These are phyloP conservation scores for Verticillium dahliae DNA, from an alignment of 2,329 filamentous ascomycete genomes.

Conservation along the genomic window DNA sequence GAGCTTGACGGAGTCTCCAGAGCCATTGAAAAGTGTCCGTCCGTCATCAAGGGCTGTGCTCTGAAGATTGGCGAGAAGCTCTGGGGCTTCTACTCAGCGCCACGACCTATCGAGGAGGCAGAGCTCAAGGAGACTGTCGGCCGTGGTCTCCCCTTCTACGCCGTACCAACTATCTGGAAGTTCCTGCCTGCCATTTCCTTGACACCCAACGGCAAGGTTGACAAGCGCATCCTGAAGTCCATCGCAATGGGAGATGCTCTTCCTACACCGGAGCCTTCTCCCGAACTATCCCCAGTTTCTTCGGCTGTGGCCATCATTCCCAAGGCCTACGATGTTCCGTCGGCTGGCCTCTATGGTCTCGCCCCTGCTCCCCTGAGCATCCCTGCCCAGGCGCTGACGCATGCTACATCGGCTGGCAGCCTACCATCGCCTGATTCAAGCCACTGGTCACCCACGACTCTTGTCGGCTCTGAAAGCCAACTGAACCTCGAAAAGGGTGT, in stretches of 20 bases:
- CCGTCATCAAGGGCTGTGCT: slow-evolving; percentile 39
- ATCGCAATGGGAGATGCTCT: slow-evolving; percentile 16
- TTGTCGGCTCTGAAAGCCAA: neutral
- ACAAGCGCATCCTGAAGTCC: slow-evolving; percentile 38
- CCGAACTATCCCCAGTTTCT: neutral
- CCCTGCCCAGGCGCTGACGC: neutral
- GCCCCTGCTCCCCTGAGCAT: neutral
- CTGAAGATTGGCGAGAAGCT: slow-evolving; percentile 40
- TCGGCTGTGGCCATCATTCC: neutral
- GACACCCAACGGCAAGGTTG: slow-evolving; percentile 50
- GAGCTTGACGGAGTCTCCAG: slow-evolving; percentile 52
- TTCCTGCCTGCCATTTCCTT: slow-evolving; percentile 37
- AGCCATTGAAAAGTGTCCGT: slow-evolving; percentile 37
- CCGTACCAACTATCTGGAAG: slow-evolving; percentile 39
- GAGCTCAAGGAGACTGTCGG: slow-evolving; percentile 32
- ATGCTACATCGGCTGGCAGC: neutral
- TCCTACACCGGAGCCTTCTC: neutral
- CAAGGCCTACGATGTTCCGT: neutral
- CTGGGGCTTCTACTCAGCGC: slow-evolving; percentile 40
- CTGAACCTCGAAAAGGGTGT: slow-evolving; percentile 8
- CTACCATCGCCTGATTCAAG: neutral
- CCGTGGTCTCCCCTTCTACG: slow-evolving; percentile 46
- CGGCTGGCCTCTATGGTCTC: neutral
- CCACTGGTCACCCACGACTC: neutral
- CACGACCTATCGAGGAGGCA: slow-evolving; percentile 23